These are phyloP conservation scores for Lipomyces yamadae DNA, from an alignment of 805 yeast species.

Conservation along the genomic window DNA sequence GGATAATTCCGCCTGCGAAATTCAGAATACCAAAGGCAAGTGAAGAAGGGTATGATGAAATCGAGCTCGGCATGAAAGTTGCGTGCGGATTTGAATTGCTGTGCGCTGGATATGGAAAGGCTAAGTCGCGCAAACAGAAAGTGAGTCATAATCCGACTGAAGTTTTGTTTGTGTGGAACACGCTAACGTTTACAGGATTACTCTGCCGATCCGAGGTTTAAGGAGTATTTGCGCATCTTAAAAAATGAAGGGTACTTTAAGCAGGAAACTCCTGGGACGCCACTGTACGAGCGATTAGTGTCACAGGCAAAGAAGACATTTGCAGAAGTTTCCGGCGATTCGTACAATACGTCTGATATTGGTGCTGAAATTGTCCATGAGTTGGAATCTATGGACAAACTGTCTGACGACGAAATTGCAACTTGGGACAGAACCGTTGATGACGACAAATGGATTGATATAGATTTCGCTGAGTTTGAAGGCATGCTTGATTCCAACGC, in stretches of 20 bases:
- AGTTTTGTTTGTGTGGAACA: neutral
- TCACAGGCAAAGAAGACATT: conserved; percentile 32
- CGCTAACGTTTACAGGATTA: conserved; percentile 13
- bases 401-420: conserved; percentile 27
- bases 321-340: conserved; percentile 19
- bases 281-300: conserved; percentile 19
- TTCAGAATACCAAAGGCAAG: conserved; percentile 27
- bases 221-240: conserved; percentile 19
- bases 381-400: conserved; percentile 10
- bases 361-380: conserved; percentile 16
- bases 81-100: conserved; percentile 41
- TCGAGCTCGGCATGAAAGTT: conserved; percentile 39
- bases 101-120: conserved; percentile 27
- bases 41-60: conserved; percentile 23
- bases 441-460: conserved; percentile 37
- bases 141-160: neutral
- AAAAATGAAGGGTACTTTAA: conserved; percentile 34
- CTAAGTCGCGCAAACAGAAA: conserved; percentile 8
- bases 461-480: conserved; percentile 28
- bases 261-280: conserved; percentile 29
- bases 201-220: conserved; percentile 25
- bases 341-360: conserved; percentile 15
- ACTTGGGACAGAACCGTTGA: conserved; percentile 35
- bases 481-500: conserved; percentile 25
- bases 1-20: conserved; percentile 25